Evolutionary conservation across 2,329 filamentous ascomycete genomes (phyloP), one percentile per base, ranked within the genome.

Genomic region (Exophiala xenobiotica): DNA sequence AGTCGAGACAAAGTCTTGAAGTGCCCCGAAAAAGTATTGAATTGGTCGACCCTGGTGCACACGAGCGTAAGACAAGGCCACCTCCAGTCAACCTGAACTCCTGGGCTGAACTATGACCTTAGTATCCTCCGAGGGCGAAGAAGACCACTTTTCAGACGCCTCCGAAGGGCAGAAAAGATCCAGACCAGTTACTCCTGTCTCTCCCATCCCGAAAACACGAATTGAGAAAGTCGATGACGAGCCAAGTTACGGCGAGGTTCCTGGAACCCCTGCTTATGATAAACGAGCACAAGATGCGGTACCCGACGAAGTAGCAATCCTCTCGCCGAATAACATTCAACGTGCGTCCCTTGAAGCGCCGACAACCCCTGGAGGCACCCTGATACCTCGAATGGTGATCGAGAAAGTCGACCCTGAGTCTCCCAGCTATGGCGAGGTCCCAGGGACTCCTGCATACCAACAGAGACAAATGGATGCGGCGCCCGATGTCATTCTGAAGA

Each of bases 71-170:
- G 55, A 37, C 45, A 20, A 37, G 19, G 39, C 50, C 37, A 20
- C 33, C 4, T 3, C 27, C 14, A 37, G 19, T 31, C 27, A 19
- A 23, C 11, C 7, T 24, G 20, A 39, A 4, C 9, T 16, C 9
- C 11, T 14, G n/a, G 19, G 63, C 59, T 50, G 33, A 56, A 60
- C 53, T 5, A 23, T 24, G 44, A 19, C 24, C 11, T 35, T 26
- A 64, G 67, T 71, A 65, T 73, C 66, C 40, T 78, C 76, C 33
- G 77, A 77, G 51, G 78, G 76, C 44, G 74, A 81, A 42, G 82
- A 85, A 54, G 82, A 85, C 56, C 79, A 85, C 68, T 86, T 85
- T 67, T 83, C 81, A 40, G 82, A 85, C 64, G 82, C 82, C 50
- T 80, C 76, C 37, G 82, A 85, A 71, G 82, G 80, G 60, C 68